Evolutionary conservation across 257 asterid species (phyloP).

Genomic region (Ilex asprella): DNA sequence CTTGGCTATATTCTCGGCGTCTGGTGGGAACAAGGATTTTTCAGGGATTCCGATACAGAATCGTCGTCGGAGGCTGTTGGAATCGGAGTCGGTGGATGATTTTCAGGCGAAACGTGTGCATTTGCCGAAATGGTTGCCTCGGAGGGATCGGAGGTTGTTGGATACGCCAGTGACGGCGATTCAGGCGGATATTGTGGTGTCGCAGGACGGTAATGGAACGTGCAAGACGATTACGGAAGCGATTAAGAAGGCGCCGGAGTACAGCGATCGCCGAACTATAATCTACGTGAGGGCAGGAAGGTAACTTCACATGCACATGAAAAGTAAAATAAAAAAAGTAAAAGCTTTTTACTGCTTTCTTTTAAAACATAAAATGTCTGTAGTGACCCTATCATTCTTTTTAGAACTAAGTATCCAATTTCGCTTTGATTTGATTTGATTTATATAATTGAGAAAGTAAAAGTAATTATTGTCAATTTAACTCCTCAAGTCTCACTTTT

Average conservation of each 20-base stretch:
- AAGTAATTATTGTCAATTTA: too few relatives aligned
- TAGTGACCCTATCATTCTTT: constrained; percentile 12
- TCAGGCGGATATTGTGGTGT: constrained; percentile 62
- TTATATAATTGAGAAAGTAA: too few relatives aligned
- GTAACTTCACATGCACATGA: constrained; percentile 44
- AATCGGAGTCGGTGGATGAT: not conserved
- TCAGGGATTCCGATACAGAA: constrained; percentile 75
- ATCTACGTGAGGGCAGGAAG: constrained; percentile 96
- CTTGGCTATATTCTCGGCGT: constrained; percentile 72
- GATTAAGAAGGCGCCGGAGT: constrained; percentile 79
- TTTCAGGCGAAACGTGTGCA: constrained; percentile 18
- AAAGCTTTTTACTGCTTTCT: constrained; percentile 15
- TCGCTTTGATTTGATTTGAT: too few relatives aligned
- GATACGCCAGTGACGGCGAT: constrained; percentile 40
- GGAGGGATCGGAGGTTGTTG: constrained; percentile 56
- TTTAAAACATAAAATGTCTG: constrained; percentile 12
- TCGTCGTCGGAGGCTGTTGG: constrained; percentile 52
- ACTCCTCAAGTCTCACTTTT: too few relatives aligned
- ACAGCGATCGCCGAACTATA: constrained; percentile 49
- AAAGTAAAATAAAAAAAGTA: constrained; percentile 7
- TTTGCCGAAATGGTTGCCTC: constrained; percentile 69
- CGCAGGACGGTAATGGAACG: constrained; percentile 78
- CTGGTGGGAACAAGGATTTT: constrained; percentile 46
- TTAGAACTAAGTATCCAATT: too few relatives aligned
- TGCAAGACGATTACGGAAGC: constrained; percentile 77